Base-by-base conservation (phyloP, 1,284 basidiomycete genomes). In the Ceratorhiza oryzae-sativae region DNA sequence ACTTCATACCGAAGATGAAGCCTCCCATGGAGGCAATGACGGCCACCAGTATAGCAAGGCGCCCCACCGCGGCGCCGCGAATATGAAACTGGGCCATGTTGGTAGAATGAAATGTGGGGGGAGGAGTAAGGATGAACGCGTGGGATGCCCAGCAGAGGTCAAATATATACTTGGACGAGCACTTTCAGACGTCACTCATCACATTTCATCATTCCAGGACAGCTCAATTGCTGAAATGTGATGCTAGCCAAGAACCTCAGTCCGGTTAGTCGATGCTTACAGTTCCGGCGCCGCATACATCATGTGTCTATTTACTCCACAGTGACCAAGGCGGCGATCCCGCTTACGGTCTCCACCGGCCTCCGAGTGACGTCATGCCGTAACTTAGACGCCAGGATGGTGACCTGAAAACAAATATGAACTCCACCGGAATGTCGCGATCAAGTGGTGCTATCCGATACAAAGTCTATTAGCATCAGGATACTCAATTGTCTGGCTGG, bases 1-100 rank as follows among this genome's bases (percentile, higher is more conserved):
- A 36, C 39, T 53, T 53, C 77, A 81, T 80, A 73, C 88, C 88
- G 76, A 91, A 90, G 75, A 92, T 89, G 80, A 91, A 91, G 63
- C 90, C 91, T 73, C 91, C 91, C 86, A 92, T 91, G 67, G 87
- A 88, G 49, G 90, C 89, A 34, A 93, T 80, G 55, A 89, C 76
- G 73, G 90, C 90, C 72, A 92, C 82, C 80, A 87, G 83, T 78
- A 92, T 85, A 72, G 90, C 85, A 67, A 87, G 83, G 77, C 81
- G 83, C 73, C 60, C 71, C 70, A 79, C 79, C 20, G 80, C 77
- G 32, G 65, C 53, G 42, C 65, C 65, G 42, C 65, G 65, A 36
- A 70, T 70, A 15, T 58, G 20, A 41, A 34, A 70, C 42, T 70
- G 65, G 15, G 30, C 53, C 65, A 70, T 70, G 63, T 8, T 20